Conservation (phyloP, 2,329 filamentous ascomycete species). For the Trichoderma breve region DNA sequence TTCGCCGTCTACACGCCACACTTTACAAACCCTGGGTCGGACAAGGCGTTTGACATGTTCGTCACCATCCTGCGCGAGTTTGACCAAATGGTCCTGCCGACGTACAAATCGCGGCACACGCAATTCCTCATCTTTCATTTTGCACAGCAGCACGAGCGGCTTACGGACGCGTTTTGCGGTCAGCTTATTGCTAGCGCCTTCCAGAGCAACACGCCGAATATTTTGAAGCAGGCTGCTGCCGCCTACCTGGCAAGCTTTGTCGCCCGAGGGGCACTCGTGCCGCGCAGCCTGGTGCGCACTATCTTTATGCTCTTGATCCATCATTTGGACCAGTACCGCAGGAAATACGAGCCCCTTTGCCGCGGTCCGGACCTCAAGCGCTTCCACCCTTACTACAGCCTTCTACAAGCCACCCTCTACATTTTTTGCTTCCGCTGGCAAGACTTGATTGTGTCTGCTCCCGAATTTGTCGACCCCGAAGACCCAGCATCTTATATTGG, state of each 20-base stretch:
- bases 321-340: constrained; percentile 74
- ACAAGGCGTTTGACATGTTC: constrained; percentile 69
- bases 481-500: constrained; percentile 60
- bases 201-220: constrained; percentile 64
- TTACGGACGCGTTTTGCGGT: constrained; percentile 80
- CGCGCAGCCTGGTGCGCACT: constrained; percentile 70
- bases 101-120: constrained; percentile 86
- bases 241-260: constrained; percentile 95
- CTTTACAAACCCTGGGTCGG: constrained; percentile 66
- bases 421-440: constrained; percentile 98
- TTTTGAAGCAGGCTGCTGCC: constrained; percentile 78
- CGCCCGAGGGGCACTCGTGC: constrained; percentile 80
- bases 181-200: constrained; percentile 56
- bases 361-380: constrained; percentile 81
- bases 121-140: constrained; percentile 98
- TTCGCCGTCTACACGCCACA: constrained; percentile 78
- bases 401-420: constrained; percentile 86
- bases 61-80: constrained; percentile 83
- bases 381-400: constrained; percentile 81
- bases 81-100: constrained; percentile 81
- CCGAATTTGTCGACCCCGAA: constrained; percentile 60
- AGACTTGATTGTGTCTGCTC: constrained; percentile 68
- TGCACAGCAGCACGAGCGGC: constrained; percentile 73
- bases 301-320: constrained; percentile 77
- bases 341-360: constrained; percentile 68